These are phyloP conservation scores for Ustilago shanxiensis DNA, from an alignment of 1,284 basidiomycete species.

Conservation along the genomic window DNA sequence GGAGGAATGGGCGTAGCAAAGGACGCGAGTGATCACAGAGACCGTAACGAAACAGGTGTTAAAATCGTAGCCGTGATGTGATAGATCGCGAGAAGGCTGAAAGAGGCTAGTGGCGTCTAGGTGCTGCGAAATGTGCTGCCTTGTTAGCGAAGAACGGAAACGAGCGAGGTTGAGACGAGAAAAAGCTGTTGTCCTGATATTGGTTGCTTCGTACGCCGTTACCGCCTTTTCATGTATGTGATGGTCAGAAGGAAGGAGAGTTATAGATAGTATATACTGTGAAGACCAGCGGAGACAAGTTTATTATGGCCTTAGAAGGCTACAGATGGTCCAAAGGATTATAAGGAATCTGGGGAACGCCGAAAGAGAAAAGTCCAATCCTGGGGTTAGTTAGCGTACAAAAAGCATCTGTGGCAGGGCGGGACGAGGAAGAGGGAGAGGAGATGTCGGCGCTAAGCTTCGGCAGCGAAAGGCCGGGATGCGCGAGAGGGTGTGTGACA, in stretches of 20 bases:
- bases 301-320: not conserved
- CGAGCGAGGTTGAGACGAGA: not conserved
- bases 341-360: slow-evolving; percentile 20
- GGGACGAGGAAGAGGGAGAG: slow-evolving; percentile 1
- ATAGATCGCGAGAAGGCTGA: not conserved
- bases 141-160: not conserved
- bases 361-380: slow-evolving; percentile 3
- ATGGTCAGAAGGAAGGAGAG: not conserved
- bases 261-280: not conserved
- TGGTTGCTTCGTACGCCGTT: not conserved
- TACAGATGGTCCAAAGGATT: not conserved
- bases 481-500: slow-evolving; percentile 1
- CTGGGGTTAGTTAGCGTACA: not conserved
- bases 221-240: not conserved
- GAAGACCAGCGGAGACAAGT: not conserved
- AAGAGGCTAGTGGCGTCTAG: not conserved
- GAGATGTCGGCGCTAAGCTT: slow-evolving; percentile 28
- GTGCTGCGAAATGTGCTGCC: not conserved
- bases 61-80: not conserved
- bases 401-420: too few relatives aligned
- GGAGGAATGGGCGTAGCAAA: not conserved
- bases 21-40: not conserved
- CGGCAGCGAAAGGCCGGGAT: slow-evolving; percentile 39
- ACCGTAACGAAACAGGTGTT: not conserved
- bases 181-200: not conserved